Base-by-base conservation (phyloP, 441 rosid species). In the Cnidoscolus chayamansa region DNA sequence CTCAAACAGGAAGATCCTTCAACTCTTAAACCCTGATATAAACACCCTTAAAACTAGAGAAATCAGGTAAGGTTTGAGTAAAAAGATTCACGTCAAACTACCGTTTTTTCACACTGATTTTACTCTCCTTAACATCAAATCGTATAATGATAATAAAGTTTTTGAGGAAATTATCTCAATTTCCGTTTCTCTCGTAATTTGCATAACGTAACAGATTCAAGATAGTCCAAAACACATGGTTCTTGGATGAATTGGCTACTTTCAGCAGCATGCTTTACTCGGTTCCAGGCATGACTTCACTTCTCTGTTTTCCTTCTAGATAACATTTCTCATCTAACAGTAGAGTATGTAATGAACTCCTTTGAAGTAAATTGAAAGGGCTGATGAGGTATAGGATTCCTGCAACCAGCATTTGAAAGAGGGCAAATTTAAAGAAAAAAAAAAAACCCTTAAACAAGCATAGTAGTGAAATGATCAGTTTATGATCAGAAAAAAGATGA, bases 311-410 rank as follows among this genome's bases (percentile, higher is more conserved):
- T 54, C 16, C 61, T 62, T 20, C 32, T 0, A 9, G 16, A 40
- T 35, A 59, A 32, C 62, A 43, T 68, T 58, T 71, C 69, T 90
- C 84, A 92, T 84, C 98, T 89, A 77, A 88, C 72, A 2, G 84
- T 72, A 15, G 97, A 87, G 82, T 89, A 88, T 49, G 88, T 86
- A 48, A 86, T 82, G 77, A 92, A 93, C 74, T 95, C 97, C 72
- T 66, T 74, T 10, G 96, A 93, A 3, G 96, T 93, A 76, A 95
- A 91, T 70, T 93, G 95, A 82, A 87, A 92, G 15, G 87, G 91
- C 70, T 90, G 95, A 68, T 79, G 88, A 0, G 92, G 97, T 65
- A 88, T 85, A 68, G 89, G 94, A 63, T 90, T 90, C 84, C 98
- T 90, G 86, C 78, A 79, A 68, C 15, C 8, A 54, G 49, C 70